phyloP scores from a whole-genome alignment of 306 rosid genomes.

The Quercus variabilis region DNA sequence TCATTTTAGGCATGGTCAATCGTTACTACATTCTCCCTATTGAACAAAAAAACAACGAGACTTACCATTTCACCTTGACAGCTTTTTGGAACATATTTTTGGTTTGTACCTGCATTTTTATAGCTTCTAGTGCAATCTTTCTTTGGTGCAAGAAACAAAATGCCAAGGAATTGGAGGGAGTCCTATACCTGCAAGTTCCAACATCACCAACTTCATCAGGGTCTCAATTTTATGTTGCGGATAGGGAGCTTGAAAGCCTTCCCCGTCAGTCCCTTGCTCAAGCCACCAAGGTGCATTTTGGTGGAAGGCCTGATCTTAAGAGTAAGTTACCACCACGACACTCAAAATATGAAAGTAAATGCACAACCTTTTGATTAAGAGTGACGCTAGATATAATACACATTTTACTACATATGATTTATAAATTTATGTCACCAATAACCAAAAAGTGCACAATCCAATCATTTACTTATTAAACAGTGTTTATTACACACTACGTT shows the following conservation, averaged over 20 bases:
- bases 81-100: slow-evolving; percentile 46
- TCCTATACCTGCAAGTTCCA: slow-evolving; percentile 11
- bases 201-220: slow-evolving; percentile 22
- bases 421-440: no score
- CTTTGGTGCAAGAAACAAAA: slow-evolving; percentile 33
- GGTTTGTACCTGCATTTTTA: slow-evolving; percentile 31
- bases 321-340: slow-evolving; percentile 21
- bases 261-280: slow-evolving; percentile 29
- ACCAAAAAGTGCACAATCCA: no score
- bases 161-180: slow-evolving; percentile 17
- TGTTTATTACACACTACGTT: no score
- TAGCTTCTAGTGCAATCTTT: slow-evolving; percentile 29
- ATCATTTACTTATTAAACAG: no score
- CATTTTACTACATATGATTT: no score
- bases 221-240: slow-evolving; percentile 18
- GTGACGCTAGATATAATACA: not conserved
- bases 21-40: slow-evolving; percentile 38
- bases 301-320: slow-evolving; percentile 40
- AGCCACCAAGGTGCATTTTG: slow-evolving; percentile 39
- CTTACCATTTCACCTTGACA: slow-evolving; percentile 31
- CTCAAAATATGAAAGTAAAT: not conserved
- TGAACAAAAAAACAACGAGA: slow-evolving; percentile 14
- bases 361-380: not conserved
- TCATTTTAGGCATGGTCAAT: slow-evolving; percentile 30
- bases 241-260: slow-evolving; percentile 41